Evolutionary conservation across 257 asterid species (phyloP), one percentile per base, ranked within the genome.

Genomic region (Solanum rostratum): DNA sequence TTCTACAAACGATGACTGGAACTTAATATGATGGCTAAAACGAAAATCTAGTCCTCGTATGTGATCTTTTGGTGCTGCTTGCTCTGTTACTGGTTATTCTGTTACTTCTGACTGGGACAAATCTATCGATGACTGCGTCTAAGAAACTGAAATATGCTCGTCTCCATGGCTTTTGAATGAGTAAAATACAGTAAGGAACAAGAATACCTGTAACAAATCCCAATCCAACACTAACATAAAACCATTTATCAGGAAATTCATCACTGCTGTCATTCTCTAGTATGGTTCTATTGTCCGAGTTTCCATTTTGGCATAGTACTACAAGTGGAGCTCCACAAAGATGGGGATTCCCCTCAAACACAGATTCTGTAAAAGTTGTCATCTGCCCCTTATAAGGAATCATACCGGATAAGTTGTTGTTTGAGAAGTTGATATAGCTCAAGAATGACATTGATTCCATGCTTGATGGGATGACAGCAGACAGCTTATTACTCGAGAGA

Each of bases 321-420:
- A 7, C 22, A 10, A 92, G 86, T 18, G 90, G 95, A 62, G 89
- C 85, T 79, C 92, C 95, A 86, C 93, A 92, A 39, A 92, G 92
- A 10, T 84, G 81, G 1, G 86, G 81, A 54, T 92, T 92, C 18
- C 91, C 93, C 71, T 59, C 86, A 54, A 90, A 92, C 0, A 93
- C 62, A 52, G 76, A 60, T 15, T 80, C 83, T 5, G 71, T 78
- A 80, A 92, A 92, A n/a, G 95, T 92, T 70, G 87, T 82, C 86
- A 92, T 66, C 83, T 90, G 93, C 45, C 92, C 92, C 16, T 79
- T 87, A 19, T 15, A 82, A 37, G 96, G 94, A 73, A 92, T 88
- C 88, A 55, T 59, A 39, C 94, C 93, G n/a, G 90, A 90, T 13
- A 92, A 84, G 33, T 86, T 59, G 84, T 92, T 88, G 85, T 87